Conservation (phyloP, 139 green algal genomes). For the Coelastrella sp. region DNA sequence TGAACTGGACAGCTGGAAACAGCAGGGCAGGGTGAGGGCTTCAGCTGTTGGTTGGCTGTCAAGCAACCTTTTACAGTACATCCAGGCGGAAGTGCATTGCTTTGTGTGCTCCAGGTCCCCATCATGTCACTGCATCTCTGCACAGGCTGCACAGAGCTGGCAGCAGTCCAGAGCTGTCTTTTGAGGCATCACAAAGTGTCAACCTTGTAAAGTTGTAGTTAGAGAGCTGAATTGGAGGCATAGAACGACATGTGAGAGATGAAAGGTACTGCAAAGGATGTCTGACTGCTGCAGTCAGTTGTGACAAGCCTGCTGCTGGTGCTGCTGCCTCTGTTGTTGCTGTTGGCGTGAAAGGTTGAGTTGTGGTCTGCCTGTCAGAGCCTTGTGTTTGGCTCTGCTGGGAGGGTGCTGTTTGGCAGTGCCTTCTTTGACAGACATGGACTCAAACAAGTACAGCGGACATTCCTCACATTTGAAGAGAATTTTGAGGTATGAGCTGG, state of each 20-base stretch:
- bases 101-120: background rate
- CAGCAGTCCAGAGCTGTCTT: no score
- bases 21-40: slow-evolving; percentile 23
- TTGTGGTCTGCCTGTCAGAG: slow-evolving; percentile 54
- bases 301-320: background rate
- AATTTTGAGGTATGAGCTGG: slow-evolving; percentile 70
- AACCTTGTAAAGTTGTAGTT: no score
- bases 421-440: slow-evolving; percentile 32
- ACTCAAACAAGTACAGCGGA: background rate
- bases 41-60: background rate
- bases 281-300: background rate
- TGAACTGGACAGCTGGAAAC: slow-evolving; percentile 10
- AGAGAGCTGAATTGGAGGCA: background rate
- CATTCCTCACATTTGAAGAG: slow-evolving; percentile 66
- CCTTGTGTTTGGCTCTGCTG: slow-evolving; percentile 66
- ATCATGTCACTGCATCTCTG: background rate
- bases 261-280: background rate
- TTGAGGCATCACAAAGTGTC: no score
- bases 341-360: slow-evolving; percentile 64
- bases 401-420: slow-evolving; percentile 42
- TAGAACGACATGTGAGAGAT: no score
- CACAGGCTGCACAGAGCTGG: background rate
- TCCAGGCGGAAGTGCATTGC: no score
- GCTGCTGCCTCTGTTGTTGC: background rate
- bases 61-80: no score